Evolutionary conservation across 148 eudicot genomes (phyloP).

Genomic region (Persicaria maculosa): DNA sequence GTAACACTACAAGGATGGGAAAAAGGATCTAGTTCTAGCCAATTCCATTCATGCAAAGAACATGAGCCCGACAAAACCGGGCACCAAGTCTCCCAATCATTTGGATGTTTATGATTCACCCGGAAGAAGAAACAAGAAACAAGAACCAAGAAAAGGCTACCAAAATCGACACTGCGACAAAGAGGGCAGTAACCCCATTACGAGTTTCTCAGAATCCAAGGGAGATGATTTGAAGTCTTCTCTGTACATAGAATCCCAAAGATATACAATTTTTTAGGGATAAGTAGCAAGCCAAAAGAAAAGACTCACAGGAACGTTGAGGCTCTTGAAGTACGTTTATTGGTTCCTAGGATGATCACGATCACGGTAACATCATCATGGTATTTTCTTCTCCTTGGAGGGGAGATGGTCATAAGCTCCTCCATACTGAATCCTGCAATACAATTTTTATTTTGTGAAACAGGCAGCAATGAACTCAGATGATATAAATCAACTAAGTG

Average conservation of each 20-base stretch:
- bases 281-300: not conserved
- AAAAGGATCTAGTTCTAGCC: not conserved
- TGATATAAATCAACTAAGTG: not conserved
- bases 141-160: not conserved
- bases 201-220: no score
- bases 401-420: constrained; percentile 74
- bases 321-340: constrained; percentile 78
- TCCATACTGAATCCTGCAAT: constrained; percentile 64
- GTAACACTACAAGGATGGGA: not conserved
- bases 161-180: not conserved
- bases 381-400: constrained; percentile 85
- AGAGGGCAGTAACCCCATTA: no score
- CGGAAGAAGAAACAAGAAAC: not conserved
- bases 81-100: not conserved
- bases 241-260: not conserved
- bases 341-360: constrained; percentile 66
- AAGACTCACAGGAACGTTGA: constrained; percentile 54
- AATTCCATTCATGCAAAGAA: not conserved
- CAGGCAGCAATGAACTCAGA: not conserved
- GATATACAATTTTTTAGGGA: not conserved
- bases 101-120: not conserved
- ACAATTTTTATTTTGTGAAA: not conserved
- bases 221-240: no score
- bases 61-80: not conserved
- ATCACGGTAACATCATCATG: constrained; percentile 91